Evolutionary conservation across 192 early-diverging fungal genomes (phyloP), one percentile per base, ranked within the genome.

Genomic region (Haplosporangium gracile): DNA sequence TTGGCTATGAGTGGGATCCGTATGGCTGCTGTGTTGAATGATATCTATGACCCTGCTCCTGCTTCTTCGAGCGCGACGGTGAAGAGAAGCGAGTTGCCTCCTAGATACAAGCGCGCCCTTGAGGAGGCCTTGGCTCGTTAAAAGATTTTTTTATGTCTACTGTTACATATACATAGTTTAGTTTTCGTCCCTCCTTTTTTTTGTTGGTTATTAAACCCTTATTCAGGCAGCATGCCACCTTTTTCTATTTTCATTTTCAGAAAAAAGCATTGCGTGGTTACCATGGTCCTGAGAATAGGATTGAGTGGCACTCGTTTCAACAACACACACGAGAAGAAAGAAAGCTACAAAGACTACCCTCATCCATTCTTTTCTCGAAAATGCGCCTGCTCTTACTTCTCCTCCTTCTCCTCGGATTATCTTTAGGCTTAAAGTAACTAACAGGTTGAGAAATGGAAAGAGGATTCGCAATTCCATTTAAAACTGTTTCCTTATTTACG

Each of bases 11-110:
- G 71, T 38, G 89, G 89, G 2, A 57, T 89, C 78, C 88, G 89
- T 29, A 90, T 90, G 75, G 89, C 89, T 34, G 88, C 88, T 34
- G 74, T 89, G 34, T 68, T 90, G 34, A 90, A 90, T 65, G 79
- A 82, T 40, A 72, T 88, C 60, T 84, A 43, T 26, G 81, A 84
- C 38, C 71, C 84, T 2, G 40, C 70, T 42, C 65, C 76, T 15
- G 63, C n/a, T 45, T 51, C 18, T 0, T 51, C 49, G 49, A 18
- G 18, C 20, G 4, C 74, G 26, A 26, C 72, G 24, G 34, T 72
- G 24, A 78, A 74, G 72, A 63, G 73, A 16, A 47, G 55, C 38
- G 53, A 47, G 22, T 42, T 77, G 38, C 76, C 57, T 68, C 76
- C 76, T 15, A 40, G 60, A 0, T 70, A 82, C 70, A 72, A 24